phyloP scores from a whole-genome alignment of 306 rosid species.

The Vachellia collinsii region DNA sequence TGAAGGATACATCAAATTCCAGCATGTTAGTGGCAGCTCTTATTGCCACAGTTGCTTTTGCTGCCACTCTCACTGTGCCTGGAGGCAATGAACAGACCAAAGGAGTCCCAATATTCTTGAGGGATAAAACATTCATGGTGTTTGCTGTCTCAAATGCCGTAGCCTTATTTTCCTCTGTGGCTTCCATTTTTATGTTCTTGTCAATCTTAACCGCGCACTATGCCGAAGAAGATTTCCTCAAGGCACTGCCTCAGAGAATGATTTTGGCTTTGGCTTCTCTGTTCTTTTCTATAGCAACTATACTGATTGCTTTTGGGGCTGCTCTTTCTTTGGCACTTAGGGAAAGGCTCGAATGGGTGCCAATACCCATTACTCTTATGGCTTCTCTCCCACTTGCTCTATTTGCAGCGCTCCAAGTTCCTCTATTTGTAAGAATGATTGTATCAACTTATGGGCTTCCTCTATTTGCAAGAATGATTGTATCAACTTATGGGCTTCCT shows the following conservation, averaged over 20 bases:
- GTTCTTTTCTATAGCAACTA: slow-evolving; percentile 47
- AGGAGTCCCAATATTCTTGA: slow-evolving; percentile 52
- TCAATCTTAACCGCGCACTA: slow-evolving; percentile 48
- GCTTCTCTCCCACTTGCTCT: slow-evolving; percentile 46
- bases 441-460: slow-evolving; percentile 30
- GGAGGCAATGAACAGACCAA: slow-evolving; percentile 50
- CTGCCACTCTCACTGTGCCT: slow-evolving; percentile 56
- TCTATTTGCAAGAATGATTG: slow-evolving; percentile 30
- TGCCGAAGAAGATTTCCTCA: slow-evolving; percentile 56
- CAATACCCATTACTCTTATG: slow-evolving; percentile 40
- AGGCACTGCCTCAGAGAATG: slow-evolving; percentile 45
- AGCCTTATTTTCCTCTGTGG: slow-evolving; percentile 57
- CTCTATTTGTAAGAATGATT: slow-evolving; percentile 35
- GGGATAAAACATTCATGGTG: slow-evolving; percentile 35
- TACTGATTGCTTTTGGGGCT: slow-evolving; percentile 56
- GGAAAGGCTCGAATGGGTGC: slow-evolving; percentile 47
- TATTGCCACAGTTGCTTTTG: slow-evolving; percentile 56
- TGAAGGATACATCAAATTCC: slow-evolving; percentile 61
- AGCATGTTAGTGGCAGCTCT: slow-evolving; percentile 61
- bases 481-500: too few species aligned
- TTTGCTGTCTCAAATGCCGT: slow-evolving; percentile 54
- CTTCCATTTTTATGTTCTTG: slow-evolving; percentile 56
- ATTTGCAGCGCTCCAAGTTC: slow-evolving; percentile 47
- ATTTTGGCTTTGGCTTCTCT: slow-evolving; percentile 53
- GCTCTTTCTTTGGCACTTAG: slow-evolving; percentile 36